Evolutionary conservation across 495 filamentous ascomycete genomes (phyloP), one percentile per base, ranked within the genome.

Genomic region (Mycothermus thermophilus): DNA sequence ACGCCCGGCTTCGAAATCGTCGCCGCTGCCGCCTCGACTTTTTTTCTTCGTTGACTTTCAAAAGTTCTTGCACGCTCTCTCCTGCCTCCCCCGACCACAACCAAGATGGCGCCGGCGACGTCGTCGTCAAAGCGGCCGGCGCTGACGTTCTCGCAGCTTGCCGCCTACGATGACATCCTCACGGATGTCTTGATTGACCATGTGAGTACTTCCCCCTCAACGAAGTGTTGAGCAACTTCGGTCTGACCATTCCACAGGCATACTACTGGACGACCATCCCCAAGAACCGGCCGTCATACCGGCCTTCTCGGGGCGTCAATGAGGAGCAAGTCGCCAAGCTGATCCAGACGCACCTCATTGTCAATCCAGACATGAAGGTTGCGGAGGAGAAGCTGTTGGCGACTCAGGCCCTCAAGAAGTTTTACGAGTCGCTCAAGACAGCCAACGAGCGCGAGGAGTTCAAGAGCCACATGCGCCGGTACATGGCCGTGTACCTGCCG

Each of bases 181-280:
- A 96, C 90, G 0, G 92, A 99, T 75, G 79, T 81, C 38, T 77
- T 99, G 22, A 75, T 99, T 27, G 90, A 99, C 60, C 82, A 83
- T 58, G 90, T 95, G 69, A 54, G 83, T 67, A 14, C 15, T 8
- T n/a, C n/a, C n/a, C n/a, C 45, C 69, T 93, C 43, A 96, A 92
- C 0, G 92, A 99, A 75, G 79, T 81, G 38, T 77, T 99, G 22
- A 75, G 96, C 27, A 92, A 99, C 60, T 81, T 83, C 58, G 90
- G 94, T 69, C 53, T 83, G 66, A 14, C 15, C 8, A 21, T 13
- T 1, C 3, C 3, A 17, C 50, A 97, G 92, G 77, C 79, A 10
- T 93, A 82, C 52, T 96, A 82, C 60, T 96, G 92, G 90, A 86
- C 87, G 9, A 80, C 72, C 7, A 93, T 93, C 27, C 85, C 86